Evolutionary conservation across 2,329 filamentous ascomycete genomes (phyloP).

Genomic region (Aspergillus fumigatus): DNA sequence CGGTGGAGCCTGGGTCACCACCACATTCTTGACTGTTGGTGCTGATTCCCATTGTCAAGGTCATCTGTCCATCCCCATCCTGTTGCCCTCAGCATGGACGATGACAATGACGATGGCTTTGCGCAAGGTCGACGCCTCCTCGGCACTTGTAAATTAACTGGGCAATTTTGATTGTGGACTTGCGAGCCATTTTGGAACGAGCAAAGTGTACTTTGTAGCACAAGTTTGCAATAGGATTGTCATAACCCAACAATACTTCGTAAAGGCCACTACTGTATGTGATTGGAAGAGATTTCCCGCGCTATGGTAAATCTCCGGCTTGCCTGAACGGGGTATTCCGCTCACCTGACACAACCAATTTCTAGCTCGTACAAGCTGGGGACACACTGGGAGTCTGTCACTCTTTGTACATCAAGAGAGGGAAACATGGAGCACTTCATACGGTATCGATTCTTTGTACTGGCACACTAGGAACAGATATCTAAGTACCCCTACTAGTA

Average conservation of each 20-base stretch:
- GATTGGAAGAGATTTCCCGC: neutral
- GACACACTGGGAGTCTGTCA: too few relatives aligned
- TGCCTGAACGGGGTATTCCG: neutral
- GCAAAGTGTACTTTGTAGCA: neutral
- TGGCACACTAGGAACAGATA: too few relatives aligned
- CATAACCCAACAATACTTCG: too few relatives aligned
- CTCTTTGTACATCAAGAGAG: too few relatives aligned
- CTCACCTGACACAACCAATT: neutral
- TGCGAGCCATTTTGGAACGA: neutral
- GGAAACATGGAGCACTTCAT: too few relatives aligned
- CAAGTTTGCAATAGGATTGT: neutral
- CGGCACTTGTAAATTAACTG: too few relatives aligned
- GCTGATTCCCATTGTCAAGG: neutral
- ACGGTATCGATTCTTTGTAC: too few relatives aligned
- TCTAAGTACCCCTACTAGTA: too few relatives aligned
- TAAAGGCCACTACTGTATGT: neutral
- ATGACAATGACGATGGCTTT: neutral
- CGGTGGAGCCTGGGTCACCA: neutral
- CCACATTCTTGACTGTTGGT: neutral
- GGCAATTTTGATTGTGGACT: too few relatives aligned
- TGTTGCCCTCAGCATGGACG: neutral
- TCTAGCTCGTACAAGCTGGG: neutral
- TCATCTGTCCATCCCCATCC: neutral
- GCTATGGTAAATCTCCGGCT: neutral
- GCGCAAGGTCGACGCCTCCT: too few relatives aligned